Base-by-base conservation (phyloP, 139 green algal species). In the Chlamydomonas schloesseri region DNA sequence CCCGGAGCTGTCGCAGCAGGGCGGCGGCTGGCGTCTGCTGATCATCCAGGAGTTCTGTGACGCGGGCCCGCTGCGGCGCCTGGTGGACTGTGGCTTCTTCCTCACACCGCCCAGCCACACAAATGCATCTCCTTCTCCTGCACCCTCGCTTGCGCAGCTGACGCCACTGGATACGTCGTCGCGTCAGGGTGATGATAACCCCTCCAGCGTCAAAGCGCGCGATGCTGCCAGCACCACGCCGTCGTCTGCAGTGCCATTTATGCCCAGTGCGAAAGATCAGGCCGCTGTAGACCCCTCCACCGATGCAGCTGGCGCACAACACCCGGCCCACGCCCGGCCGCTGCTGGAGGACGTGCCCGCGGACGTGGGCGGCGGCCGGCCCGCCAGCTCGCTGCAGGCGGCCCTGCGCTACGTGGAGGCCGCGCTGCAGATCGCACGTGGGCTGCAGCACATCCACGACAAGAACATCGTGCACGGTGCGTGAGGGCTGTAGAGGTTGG, bases 401-500 rank as follows among this genome's bases (percentile, higher is more conserved):
- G 79, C 79, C 11, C n/a, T 37, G 67, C 79, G 79, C 13, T 87
- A 71, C 80, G 64, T 88, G 73, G 73, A 81, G 62, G 71, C 75
- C 34, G 74, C 84, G 65, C 79, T 87, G 29, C 77, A 86, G 68
- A 82, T 92, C 10, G 71, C 84, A 1, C 57, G 79, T 20, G 88
- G 88, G 14, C 79, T 92, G 88, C 83, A 85, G 73, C 87, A 92
- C 73, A 77, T 92, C 8, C 88, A 92, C 73, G 84, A 76, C 72
- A 89, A 90, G 62, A 89, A 87, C 79, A 90, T 92, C 36, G 84
- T 92, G 34, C 88, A 92, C 72, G 88, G 78, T 84, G 37, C 1
- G 60, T 3, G 9, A 67, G 60, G 60, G 21, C 8, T 10, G 8
- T 23, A 20, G 57, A 8, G 15, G 57, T 4, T 8, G 11, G 57